Conservation (phyloP, 2,329 filamentous ascomycete species). For the Fusarium transvaalense region DNA sequence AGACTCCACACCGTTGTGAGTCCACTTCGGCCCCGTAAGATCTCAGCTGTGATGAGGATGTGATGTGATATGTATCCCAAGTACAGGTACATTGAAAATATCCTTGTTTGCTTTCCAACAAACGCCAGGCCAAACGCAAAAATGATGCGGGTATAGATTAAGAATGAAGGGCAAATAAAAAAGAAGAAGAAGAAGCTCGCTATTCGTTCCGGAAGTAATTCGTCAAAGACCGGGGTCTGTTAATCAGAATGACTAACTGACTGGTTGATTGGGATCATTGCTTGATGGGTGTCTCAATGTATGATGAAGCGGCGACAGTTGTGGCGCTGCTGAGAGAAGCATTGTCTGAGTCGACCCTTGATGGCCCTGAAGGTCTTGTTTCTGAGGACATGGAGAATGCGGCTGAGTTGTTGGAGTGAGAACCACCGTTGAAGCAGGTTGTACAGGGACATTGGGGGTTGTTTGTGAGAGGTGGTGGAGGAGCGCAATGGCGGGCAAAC, state of each 20-base stretch:
- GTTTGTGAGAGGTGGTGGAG: constrained; percentile 54
- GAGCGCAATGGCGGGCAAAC: constrained; percentile 58
- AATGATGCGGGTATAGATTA: constrained; percentile 42
- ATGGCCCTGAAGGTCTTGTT: constrained; percentile 1
- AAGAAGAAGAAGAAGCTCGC: constrained; percentile 6
- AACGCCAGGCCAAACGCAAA: constrained; percentile 35
- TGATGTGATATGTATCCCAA: background rate
- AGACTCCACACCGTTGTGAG: constrained; percentile 1
- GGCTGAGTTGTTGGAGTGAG: constrained; percentile 36
- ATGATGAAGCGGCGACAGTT: constrained; percentile 40
- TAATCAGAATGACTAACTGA: background rate
- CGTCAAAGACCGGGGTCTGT: constrained; percentile 7
- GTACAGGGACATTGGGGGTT: constrained; percentile 54
- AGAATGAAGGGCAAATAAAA: constrained; percentile 5
- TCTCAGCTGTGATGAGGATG: background rate
- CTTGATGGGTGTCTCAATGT: constrained; percentile 41
- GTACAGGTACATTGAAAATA: background rate
- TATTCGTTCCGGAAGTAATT: constrained; percentile 24
- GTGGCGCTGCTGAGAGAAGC: constrained; percentile 44
- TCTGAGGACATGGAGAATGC: constrained; percentile 26
- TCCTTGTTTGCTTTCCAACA: constrained; percentile 26
- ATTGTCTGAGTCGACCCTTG: constrained; percentile 39
- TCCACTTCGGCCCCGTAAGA: constrained; percentile 31
- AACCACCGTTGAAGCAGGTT: constrained; percentile 51
- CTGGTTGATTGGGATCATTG: constrained; percentile 24